Evolutionary conservation across 768 basidiomycete genomes (phyloP), one percentile per base, ranked within the genome.

Genomic region (Lactarius akahatsu): DNA sequence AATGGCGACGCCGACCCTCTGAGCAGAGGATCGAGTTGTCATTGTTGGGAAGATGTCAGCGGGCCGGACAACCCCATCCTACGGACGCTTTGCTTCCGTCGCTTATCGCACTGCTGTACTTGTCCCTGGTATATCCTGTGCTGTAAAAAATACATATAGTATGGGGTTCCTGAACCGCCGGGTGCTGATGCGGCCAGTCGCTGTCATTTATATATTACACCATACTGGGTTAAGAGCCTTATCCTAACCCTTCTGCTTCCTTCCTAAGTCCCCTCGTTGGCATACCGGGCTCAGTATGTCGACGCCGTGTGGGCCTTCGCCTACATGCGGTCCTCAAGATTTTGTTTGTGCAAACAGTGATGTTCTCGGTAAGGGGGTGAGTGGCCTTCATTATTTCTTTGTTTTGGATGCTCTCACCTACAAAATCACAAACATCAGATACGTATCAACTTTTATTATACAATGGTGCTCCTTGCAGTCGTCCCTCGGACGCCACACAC

Each of bases 361-460:
- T 47, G 28, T 67, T 26, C 41, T 45, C 16, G 66, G 66, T 32
- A 47, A 32, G 2, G 66, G 62, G 1, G 66, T 67, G 28, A 41
- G 66, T 55, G 40, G 10, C 8, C n/a, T 7, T 38, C 50, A 4
- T 63, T 18, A 16, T 16, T 13, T 11, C 16, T 36, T 15, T 13
- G 2, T 34, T 61, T 26, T 58, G 5, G 38, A 26, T 15, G 20
- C 2, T 16, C 59, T 38, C 16, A 10, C 26, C 1, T 7, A 15
- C 36, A 56, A 55, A 30, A 10, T 15, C 61, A 18, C 30, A 56
- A 56, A 30, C 32, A 8, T 41, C 28, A 69, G 68, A 45, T 69
- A 40, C 66, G 68, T 16, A 6, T 69, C 61, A 69, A 69, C 40
- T 54, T 68, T n/a, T 69, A 69, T 23, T 40, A 0, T 15, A 68